Percentiles rank a stretch among this genome's conserved stretches.
Conservation (phyloP, 352 stramenopile genomes). For the Blastocystis sp. region DNA sequence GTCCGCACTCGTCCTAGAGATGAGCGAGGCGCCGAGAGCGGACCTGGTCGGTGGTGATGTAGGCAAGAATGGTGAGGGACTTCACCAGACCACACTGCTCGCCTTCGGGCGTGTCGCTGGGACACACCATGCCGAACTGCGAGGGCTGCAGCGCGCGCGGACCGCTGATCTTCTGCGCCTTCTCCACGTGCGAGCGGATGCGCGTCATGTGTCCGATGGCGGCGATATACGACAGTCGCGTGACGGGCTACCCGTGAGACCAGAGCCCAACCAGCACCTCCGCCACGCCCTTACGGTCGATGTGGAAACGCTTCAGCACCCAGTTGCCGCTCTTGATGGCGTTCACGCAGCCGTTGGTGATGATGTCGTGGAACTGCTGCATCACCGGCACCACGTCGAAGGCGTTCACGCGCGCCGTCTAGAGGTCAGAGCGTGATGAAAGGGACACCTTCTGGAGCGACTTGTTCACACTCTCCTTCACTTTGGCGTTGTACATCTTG, state of each 20-base stretch:
- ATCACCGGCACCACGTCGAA: constrained; percentile 98
- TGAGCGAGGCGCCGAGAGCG: background rate
- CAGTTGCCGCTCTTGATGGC: constrained; percentile 91
- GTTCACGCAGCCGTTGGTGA: constrained; percentile 88
- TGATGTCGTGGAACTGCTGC: constrained; percentile 88
- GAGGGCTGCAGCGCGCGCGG: constrained; percentile 94
- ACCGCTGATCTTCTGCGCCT: constrained; percentile 96
- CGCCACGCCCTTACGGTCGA: constrained; percentile 91
- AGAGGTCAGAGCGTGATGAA: background rate
- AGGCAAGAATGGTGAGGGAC: constrained; percentile 95
- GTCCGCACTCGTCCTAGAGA: constrained; percentile 84
- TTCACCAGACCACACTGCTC: constrained; percentile 99
- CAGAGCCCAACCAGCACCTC: constrained; percentile 26
- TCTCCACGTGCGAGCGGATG: constrained; percentile 96
- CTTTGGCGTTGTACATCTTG: constrained; percentile 96
- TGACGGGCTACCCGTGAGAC: constrained; percentile 87
- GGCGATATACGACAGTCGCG: constrained; percentile 95
- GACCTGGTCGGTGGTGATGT: constrained; percentile 89
- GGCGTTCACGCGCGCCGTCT: constrained; percentile 80
- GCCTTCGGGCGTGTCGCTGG: constrained; percentile 97
- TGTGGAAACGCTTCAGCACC: constrained; percentile 98
- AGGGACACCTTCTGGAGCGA: constrained; percentile 77
- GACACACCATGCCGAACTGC: constrained; percentile 99
- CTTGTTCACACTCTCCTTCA: constrained; percentile 96
- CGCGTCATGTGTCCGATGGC: constrained; percentile 98